Conservation (phyloP, 2,329 filamentous ascomycete genomes). For the Graphiopsis chlorocephala region DNA sequence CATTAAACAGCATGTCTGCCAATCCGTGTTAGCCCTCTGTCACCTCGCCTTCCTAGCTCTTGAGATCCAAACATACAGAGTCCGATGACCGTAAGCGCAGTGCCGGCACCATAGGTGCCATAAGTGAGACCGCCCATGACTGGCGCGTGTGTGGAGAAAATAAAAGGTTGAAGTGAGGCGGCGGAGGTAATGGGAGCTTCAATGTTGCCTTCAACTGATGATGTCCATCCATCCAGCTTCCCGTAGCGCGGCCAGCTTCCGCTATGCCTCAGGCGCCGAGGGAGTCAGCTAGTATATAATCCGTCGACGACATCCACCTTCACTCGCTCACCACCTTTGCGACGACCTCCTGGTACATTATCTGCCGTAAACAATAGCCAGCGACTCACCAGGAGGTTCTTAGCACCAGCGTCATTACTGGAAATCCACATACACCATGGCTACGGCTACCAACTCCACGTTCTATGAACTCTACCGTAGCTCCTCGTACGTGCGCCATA, state of each 20-base stretch:
- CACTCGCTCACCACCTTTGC: not conserved
- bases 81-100: slow-evolving; percentile 36
- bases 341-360: slow-evolving; percentile 11
- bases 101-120: slow-evolving; percentile 35
- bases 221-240: not conserved
- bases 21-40: slow-evolving; percentile 26
- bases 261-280: not conserved
- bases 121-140: slow-evolving; percentile 36
- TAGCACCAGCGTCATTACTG: not conserved
- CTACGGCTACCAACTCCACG: slow-evolving; percentile 36
- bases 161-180: slow-evolving; percentile 1
- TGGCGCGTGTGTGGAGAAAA: slow-evolving; percentile 11
- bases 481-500: slow-evolving; percentile 73
- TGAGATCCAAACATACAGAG: slow-evolving; percentile 31
- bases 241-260: not conserved
- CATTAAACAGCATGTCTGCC: slow-evolving; percentile 96
- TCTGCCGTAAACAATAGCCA: not conserved
- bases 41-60: slow-evolving; percentile 5
- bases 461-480: slow-evolving; percentile 96
- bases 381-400: slow-evolving; percentile 8
- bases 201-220: slow-evolving; percentile 7
- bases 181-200: slow-evolving; percentile 14
- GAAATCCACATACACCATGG: not conserved
- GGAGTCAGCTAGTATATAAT: slow-evolving; percentile 12
- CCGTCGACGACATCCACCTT: not conserved